Conservation (phyloP, 352 stramenopile genomes). For the Synura sp. region DNA sequence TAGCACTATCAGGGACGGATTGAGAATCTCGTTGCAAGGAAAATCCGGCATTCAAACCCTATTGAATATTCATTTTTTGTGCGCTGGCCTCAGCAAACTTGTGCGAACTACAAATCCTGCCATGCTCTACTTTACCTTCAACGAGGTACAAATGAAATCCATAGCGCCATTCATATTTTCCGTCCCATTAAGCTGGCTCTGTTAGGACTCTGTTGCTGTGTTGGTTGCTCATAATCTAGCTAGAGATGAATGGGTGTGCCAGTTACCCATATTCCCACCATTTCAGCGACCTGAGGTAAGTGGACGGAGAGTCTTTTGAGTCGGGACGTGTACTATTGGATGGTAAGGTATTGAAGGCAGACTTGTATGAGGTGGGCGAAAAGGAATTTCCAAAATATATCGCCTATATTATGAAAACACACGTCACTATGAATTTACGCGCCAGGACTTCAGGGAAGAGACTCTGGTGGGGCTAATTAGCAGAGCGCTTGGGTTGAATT, state of each 20-base stretch:
- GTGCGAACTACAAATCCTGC: conserved; percentile 59
- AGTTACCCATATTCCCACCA: conserved; percentile 83
- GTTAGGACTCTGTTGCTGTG: conserved; percentile 73
- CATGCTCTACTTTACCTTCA: conserved; percentile 85
- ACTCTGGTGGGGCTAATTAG: background rate
- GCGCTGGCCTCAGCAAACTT: conserved; percentile 51
- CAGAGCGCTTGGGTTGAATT: conserved; percentile 45
- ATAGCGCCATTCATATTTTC: background rate
- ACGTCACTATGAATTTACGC: too few species aligned
- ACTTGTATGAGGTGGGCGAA: too few species aligned
- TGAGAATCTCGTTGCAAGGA: conserved; percentile 65
- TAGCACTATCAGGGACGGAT: conserved; percentile 65
- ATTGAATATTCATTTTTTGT: conserved; percentile 84
- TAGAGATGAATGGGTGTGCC: conserved; percentile 78
- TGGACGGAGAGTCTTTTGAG: conserved; percentile 43
- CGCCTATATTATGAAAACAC: too few species aligned
- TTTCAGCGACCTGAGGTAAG: conserved; percentile 47
- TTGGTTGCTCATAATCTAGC: conserved; percentile 83
- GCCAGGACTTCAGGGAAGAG: background rate
- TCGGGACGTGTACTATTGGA: conserved; percentile 2
- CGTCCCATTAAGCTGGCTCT: conserved; percentile 53
- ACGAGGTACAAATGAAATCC: conserved; percentile 54
- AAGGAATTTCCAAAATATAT: too few species aligned
- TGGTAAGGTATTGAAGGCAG: too few species aligned
- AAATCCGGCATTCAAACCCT: conserved; percentile 72